Conservation (phyloP, 768 basidiomycete species). For the Asterophora lycoperdoides region DNA sequence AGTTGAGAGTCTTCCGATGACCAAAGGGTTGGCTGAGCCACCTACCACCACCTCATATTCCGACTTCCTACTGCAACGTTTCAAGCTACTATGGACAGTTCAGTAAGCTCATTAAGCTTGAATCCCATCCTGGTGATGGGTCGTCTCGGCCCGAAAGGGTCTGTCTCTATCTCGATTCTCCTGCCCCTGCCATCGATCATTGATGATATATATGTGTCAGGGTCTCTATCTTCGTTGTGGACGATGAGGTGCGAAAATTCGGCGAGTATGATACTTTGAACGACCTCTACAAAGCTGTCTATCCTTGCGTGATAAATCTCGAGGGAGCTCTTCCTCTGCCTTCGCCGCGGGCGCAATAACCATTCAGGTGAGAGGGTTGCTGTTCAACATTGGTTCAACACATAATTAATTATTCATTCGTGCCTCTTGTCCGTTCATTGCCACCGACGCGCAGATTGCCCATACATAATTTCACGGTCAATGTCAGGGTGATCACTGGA, state of each 20-base stretch:
- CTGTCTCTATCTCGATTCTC: too few species aligned
- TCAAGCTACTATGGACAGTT: neutral
- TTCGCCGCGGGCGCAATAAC: neutral
- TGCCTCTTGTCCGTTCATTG: neutral
- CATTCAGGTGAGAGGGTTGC: neutral
- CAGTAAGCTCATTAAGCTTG: neutral
- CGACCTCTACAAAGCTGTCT: neutral
- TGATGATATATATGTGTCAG: too few species aligned
- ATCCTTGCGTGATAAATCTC: neutral
- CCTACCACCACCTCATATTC: neutral
- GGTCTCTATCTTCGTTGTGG: neutral
- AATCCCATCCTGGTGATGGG: conserved; percentile 2
- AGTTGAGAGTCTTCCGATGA: neutral
- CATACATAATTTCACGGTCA: too few species aligned
- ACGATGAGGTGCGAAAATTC: neutral
- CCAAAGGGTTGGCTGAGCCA: neutral
- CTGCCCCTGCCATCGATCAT: too few species aligned
- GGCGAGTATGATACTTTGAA: neutral
- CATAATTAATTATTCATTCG: neutral
- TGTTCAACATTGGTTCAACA: too few species aligned
- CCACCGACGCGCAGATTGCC: neutral
- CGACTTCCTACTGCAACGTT: conserved; percentile 1
- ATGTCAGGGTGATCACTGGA: conserved; percentile 1
- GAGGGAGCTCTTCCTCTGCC: neutral
- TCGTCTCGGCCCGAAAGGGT: neutral